These are phyloP conservation scores for Aspergillus nidulans DNA, from an alignment of 495 filamentous ascomycete genomes.

Conservation along the genomic window DNA sequence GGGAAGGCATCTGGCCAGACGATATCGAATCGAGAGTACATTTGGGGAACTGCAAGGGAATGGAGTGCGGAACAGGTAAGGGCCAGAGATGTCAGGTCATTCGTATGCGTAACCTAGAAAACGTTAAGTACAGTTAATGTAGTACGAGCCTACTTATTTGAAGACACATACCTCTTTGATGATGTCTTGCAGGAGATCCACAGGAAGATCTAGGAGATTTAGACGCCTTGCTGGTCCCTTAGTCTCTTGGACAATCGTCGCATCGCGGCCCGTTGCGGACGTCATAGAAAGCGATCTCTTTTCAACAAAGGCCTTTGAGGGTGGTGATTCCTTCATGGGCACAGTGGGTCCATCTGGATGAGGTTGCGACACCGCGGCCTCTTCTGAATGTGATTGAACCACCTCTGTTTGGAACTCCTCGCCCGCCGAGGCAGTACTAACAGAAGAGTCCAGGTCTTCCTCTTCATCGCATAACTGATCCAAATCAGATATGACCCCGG, in stretches of 20 bases:
- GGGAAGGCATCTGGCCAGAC: slow-evolving; percentile 79
- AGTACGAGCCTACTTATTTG: background rate
- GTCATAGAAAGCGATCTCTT: background rate
- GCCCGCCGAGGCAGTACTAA: slow-evolving; percentile 26
- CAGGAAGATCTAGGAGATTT: slow-evolving; percentile 72
- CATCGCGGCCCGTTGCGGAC: background rate
- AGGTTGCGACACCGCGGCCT: slow-evolving; percentile 4
- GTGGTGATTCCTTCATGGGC: background rate
- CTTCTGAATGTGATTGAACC: slow-evolving; percentile 25
- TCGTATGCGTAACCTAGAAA: slow-evolving; percentile 74
- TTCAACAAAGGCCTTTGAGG: slow-evolving; percentile 7
- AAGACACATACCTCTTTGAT: slow-evolving; percentile 70
- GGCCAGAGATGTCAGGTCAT: slow-evolving; percentile 79
- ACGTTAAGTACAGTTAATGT: slow-evolving; percentile 4
- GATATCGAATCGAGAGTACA: slow-evolving; percentile 92
- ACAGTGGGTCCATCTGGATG: slow-evolving; percentile 4
- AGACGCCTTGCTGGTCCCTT: slow-evolving; percentile 30
- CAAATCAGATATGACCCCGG: slow-evolving; percentile 23
- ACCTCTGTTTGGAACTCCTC: slow-evolving; percentile 23
- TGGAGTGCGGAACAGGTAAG: slow-evolving; percentile 83
- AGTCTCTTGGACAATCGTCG: background rate
- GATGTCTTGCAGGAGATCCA: slow-evolving; percentile 84
- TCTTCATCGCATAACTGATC: slow-evolving; percentile 34
- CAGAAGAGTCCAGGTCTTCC: slow-evolving; percentile 29
- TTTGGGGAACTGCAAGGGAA: slow-evolving; percentile 71